Evolutionary conservation across 306 rosid species (phyloP), one percentile per base, ranked within the genome.

Genomic region (Trifolium repens): DNA sequence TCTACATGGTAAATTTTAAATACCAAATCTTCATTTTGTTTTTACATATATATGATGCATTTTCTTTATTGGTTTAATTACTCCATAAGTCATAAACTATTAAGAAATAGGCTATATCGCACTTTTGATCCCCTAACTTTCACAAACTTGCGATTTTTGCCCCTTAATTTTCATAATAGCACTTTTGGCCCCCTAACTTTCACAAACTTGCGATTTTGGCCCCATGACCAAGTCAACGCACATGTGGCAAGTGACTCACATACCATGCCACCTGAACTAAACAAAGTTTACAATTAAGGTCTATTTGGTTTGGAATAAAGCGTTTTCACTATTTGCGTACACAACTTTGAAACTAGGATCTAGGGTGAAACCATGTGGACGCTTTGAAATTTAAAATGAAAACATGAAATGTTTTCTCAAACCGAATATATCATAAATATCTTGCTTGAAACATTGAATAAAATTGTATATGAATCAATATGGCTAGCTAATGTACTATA

Each of bases 1-100:
- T 78, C 81, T 90, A 24, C 98, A 89, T 66, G 96, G 97, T 91
- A 87, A 81, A 27, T 43, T 57, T 94, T 91, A 83, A 76, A 27
- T 43, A 69, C 35, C 73, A 81, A 54, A 54, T 19, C 30, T 54
- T 19, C 7, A 19, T 54, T 19, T 54, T 54, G 13, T 54, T 54
- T 54, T 55, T 22, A 39, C 42, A 55, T 19, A 54, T 19, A 54
- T 9, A 54, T 9, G 7, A 14, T 55, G 4, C 34, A 55, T 2
- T 55, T 55, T 4, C 7, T 55, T 19, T 19, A 19, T 54, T 19
- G 32, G 58, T 7, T n/a, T n/a, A 50, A 5, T 50, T 39, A 39
- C 43, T 39, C 43, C 1, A 7, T 4, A 30, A 30, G 34, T 30
- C 34, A 30, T 30, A 30, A 30, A 30, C 34, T 30, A 30, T 30